Percentiles rank a stretch among this genome's conserved stretches.
Conservation (phyloP, 768 basidiomycete species). For the Tulasnella sp. region DNA sequence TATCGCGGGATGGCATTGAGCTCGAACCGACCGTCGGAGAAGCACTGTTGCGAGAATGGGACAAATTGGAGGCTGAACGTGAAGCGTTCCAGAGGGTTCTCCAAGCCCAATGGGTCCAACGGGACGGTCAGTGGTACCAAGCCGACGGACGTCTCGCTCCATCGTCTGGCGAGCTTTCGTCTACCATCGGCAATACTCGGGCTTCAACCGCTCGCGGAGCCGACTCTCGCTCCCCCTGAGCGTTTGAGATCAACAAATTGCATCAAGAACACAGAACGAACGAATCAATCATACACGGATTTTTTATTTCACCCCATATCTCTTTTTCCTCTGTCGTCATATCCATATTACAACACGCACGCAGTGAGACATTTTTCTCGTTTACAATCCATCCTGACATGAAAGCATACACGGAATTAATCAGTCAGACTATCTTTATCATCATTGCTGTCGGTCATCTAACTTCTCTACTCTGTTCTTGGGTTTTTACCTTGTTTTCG, state of each 20-base stretch:
- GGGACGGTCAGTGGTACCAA: background rate
- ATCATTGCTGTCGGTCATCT: background rate
- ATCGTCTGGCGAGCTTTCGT: background rate
- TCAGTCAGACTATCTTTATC: background rate
- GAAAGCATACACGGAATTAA: background rate
- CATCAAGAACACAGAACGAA: background rate
- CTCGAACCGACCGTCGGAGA: conserved; percentile 69
- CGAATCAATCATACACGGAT: background rate
- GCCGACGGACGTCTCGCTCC: background rate
- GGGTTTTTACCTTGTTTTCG: background rate
- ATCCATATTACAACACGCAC: background rate
- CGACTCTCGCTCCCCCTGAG: background rate
- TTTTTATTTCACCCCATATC: background rate
- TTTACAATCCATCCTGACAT: background rate
- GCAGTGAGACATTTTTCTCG: background rate
- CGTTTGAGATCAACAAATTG: background rate
- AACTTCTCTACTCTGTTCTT: background rate
- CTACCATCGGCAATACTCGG: background rate
- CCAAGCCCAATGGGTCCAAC: background rate
- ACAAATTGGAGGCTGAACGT: conserved; percentile 14
- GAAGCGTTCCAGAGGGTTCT: background rate
- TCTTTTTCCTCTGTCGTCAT: background rate
- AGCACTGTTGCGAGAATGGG: conserved; percentile 60
- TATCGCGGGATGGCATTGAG: conserved; percentile 86
- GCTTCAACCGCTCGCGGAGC: background rate